A percentile compares a stretch with the other conserved stretches of the same genome.
Conservation (phyloP, 1,139 yeast genomes). For the Geotrichum bryndzae region DNA sequence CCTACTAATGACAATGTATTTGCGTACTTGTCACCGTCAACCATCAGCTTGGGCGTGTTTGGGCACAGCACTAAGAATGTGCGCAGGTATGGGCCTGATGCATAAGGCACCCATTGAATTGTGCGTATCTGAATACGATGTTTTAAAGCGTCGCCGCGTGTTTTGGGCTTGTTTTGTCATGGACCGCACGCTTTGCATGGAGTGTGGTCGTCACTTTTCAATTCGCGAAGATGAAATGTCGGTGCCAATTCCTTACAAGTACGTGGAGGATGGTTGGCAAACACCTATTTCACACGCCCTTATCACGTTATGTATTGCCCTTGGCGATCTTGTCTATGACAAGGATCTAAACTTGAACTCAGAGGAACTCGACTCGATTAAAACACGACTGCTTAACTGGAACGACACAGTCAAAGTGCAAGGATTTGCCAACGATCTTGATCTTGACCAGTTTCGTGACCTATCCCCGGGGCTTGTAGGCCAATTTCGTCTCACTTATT, state of each 20-base stretch:
- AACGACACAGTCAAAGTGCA: constrained; percentile 18
- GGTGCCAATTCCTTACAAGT: constrained; percentile 36
- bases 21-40: constrained; percentile 54
- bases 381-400: constrained; percentile 19
- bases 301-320: constrained; percentile 24
- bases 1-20: constrained; percentile 50
- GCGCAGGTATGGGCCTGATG: constrained; percentile 52
- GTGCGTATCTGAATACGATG: constrained; percentile 39
- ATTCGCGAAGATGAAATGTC: constrained; percentile 40
- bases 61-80: constrained; percentile 50
- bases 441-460: constrained; percentile 12
- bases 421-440: constrained; percentile 19
- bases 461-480: constrained; percentile 19
- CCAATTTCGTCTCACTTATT: constrained; percentile 18
- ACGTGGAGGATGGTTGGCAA: constrained; percentile 50
- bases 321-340: constrained; percentile 22
- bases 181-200: constrained; percentile 52
- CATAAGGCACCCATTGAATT: constrained; percentile 20
- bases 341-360: constrained; percentile 21
- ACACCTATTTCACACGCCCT: constrained; percentile 43
- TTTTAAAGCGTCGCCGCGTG: constrained; percentile 46
- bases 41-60: constrained; percentile 50
- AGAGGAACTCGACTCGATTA: constrained; percentile 15
- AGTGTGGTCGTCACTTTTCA: constrained; percentile 47
- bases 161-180: constrained; percentile 54